These are phyloP conservation scores for Penicillium nordicum DNA, from an alignment of 2,329 filamentous ascomycete species.

Conservation along the genomic window DNA sequence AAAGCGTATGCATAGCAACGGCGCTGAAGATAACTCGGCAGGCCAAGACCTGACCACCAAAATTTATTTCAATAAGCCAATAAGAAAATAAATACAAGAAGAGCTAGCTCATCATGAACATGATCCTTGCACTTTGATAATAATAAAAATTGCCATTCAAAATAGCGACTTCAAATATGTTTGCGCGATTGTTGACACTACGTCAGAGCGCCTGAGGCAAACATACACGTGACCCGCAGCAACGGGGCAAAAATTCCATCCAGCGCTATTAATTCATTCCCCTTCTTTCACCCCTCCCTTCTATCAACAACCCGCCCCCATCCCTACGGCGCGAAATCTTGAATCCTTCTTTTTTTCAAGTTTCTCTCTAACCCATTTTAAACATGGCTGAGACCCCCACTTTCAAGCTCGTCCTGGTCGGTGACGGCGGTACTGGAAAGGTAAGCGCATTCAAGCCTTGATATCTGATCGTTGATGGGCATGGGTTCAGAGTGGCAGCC, in stretches of 20 bases:
- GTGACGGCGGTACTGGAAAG: conserved; percentile 99
- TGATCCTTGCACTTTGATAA: not conserved
- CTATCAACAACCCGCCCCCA: conserved; percentile 22
- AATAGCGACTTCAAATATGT: not conserved
- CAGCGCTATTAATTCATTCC: conserved; percentile 23
- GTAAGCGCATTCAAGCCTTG: conserved; percentile 52
- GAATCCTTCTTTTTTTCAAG: conserved; percentile 9
- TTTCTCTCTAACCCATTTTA: conserved; percentile 17
- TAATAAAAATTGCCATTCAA: not conserved
- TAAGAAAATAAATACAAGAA: not conserved
- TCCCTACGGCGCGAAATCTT: conserved; percentile 21
- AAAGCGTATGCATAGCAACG: not conserved
- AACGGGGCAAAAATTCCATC: conserved; percentile 35
- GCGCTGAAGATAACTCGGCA: not conserved
- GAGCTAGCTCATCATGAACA: not conserved
- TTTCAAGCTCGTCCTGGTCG: conserved; percentile 99
- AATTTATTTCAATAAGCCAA: not conserved
- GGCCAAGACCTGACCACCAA: not conserved
- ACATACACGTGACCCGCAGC: conserved; percentile 19
- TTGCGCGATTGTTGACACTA: conserved; percentile 15
- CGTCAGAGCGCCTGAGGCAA: conserved; percentile 23
- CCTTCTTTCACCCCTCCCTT: conserved; percentile 30
- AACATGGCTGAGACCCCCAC: conserved; percentile 71
- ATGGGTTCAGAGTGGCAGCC: conserved; percentile 2
- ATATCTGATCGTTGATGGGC: conserved; percentile 4